Evolutionary conservation across 192 early-diverging fungal species (phyloP), one percentile per base, ranked within the genome.

Genomic region (Backusella tarrabulga): DNA sequence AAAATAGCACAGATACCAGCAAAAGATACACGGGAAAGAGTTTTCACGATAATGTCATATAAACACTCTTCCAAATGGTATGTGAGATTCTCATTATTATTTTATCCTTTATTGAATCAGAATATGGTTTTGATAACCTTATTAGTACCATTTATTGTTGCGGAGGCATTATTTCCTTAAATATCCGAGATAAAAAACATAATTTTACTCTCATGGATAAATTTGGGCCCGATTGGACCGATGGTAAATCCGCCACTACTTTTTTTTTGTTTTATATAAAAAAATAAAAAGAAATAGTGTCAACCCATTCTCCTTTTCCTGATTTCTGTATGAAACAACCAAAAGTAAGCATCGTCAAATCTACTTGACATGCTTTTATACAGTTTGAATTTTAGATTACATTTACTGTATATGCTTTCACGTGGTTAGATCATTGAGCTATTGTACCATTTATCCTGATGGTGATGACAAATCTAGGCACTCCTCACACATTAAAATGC

Each of bases 181-280:
- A 63, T 63, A 63, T 72, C 71, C 71, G 44, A 72, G 56, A 63
- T 7, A 50, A 50, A 50, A 50, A 50, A 34, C 0, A 34, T 21
- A 70, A 70, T 23, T 38, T 32, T n/a, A 70, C 35, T 14, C 21
- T 38, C 17, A 38, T 70, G 68, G 68, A 70, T 40, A 70, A 70
- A 70, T 70, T 40, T 23, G 35, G 11, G 17, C 36, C 68, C 68
- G 68, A 15, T 44, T 40, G 70, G 70, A 72, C 70, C 70, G 70
- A 72, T 11, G 42, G 71, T 72, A 50, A 72, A 50, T 32, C 71
- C 71, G 41, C 11, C 56, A 29, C 19, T 0, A 29, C 56, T 3
- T 60, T 60, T 60, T 60, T 56, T 60, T 56, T 1, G 21, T 56
- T 23, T 23, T n/a, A n/a, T n/a, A 60, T 26, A 60, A 60, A 21